phyloP scores from a whole-genome alignment of 106 monocot species.

The Agapanthus africanus region DNA sequence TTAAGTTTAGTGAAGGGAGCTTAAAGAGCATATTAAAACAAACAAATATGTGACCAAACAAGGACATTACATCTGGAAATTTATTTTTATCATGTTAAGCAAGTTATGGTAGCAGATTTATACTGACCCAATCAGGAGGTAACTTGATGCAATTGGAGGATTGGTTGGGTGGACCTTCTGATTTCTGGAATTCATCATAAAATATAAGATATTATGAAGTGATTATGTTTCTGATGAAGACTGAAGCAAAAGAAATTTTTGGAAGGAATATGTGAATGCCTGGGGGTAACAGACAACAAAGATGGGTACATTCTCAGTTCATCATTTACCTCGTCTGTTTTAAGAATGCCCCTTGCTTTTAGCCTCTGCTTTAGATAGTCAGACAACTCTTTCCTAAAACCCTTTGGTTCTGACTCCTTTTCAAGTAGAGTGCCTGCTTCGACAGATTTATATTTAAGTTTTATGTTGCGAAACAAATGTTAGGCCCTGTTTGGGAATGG shows the following conservation, averaged over 20 bases:
- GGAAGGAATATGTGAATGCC: background rate
- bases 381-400: constrained; percentile 50
- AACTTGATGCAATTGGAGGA: constrained; percentile 18
- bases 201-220: constrained; percentile 2
- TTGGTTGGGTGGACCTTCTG: constrained; percentile 11
- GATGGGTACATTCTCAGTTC: constrained; percentile 24
- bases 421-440: constrained; percentile 5
- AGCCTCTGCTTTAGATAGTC: constrained; percentile 78
- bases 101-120: constrained; percentile 6
- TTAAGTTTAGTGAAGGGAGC: background rate
- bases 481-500: too few species aligned
- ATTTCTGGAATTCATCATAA: constrained; percentile 39
- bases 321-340: constrained; percentile 36
- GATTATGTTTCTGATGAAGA: background rate
- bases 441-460: constrained; percentile 23
- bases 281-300: background rate
- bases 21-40: too few species aligned
- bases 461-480: constrained; percentile 10
- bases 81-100: background rate
- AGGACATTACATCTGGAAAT: background rate
- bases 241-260: background rate
- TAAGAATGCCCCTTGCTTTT: constrained; percentile 89
- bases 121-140: constrained; percentile 85
- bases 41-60: too few species aligned
- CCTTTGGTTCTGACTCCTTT: constrained; percentile 36